Evolutionary conservation across 345 rosid genomes (phyloP).

Genomic region (Excoecaria cochinchinensis): DNA sequence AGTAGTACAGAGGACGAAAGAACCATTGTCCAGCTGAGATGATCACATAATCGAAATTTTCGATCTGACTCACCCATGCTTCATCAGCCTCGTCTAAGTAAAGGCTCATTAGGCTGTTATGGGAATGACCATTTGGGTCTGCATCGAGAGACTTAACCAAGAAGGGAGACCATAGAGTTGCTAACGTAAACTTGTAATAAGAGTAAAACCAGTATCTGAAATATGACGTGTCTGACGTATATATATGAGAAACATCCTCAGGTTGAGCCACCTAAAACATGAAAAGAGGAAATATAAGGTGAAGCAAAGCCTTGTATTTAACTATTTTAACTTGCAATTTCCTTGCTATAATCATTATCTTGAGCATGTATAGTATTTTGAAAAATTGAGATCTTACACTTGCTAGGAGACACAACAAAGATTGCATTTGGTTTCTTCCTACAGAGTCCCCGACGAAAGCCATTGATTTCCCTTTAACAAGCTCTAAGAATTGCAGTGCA

Average conservation of each 20-base stretch:
- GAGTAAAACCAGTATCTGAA: constrained; percentile 27
- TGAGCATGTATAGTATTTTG: not conserved
- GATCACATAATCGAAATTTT: constrained; percentile 44
- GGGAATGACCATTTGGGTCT: constrained; percentile 39
- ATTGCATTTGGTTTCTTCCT: constrained; percentile 49
- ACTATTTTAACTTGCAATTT: not conserved
- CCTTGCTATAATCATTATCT: not conserved
- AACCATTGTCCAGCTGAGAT: constrained; percentile 63
- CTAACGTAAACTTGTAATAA: constrained; percentile 41
- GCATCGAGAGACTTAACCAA: constrained; percentile 48
- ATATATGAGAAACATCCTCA: constrained; percentile 19
- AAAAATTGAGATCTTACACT: constrained; percentile 25
- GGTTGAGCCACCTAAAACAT: constrained; percentile 26
- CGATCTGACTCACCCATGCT: constrained; percentile 43
- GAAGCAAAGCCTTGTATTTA: not conserved
- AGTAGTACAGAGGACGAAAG: constrained; percentile 44
- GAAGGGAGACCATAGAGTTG: constrained; percentile 51
- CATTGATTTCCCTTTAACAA: constrained; percentile 43
- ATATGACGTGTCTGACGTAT: constrained; percentile 21
- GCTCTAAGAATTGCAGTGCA: constrained; percentile 35
- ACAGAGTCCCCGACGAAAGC: constrained; percentile 49
- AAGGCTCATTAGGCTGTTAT: constrained; percentile 40
- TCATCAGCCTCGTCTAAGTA: constrained; percentile 51
- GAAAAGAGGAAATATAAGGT: not conserved
- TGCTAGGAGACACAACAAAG: constrained; percentile 41